phyloP scores from a whole-genome alignment of 306 rosid genomes.

The Dicorynia guianensis region DNA sequence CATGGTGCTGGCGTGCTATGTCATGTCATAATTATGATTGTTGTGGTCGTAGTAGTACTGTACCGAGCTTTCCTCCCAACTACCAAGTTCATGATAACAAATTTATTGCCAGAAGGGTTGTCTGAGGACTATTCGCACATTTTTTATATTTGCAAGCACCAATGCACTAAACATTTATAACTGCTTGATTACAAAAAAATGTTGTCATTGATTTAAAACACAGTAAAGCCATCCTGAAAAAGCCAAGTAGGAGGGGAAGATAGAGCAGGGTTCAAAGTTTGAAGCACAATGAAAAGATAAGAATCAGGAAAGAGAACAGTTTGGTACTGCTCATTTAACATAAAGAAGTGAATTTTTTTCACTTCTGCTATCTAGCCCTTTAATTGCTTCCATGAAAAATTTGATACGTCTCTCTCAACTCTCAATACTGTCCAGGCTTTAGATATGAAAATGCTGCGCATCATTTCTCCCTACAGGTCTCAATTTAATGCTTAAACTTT shows the following conservation, averaged over 20 bases:
- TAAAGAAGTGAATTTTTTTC: not conserved
- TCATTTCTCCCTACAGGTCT: conserved; percentile 27
- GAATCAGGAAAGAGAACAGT: conserved; percentile 31
- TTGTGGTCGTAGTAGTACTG: conserved; percentile 39
- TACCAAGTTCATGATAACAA: conserved; percentile 15
- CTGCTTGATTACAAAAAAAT: conserved; percentile 9
- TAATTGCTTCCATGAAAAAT: conserved; percentile 22
- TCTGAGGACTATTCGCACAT: not conserved
- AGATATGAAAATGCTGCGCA: conserved; percentile 35
- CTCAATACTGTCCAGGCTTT: conserved; percentile 43
- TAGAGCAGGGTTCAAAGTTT: conserved; percentile 18
- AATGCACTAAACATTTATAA: not conserved
- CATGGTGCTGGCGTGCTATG: conserved; percentile 48
- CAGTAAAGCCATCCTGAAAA: conserved; percentile 12
- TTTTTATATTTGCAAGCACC: not conserved
- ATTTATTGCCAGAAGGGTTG: conserved; percentile 35
- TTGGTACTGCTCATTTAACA: conserved; percentile 35
- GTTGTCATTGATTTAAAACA: not conserved
- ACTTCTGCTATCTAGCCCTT: not conserved
- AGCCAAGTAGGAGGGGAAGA: conserved; percentile 3
- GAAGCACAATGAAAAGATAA: not conserved
- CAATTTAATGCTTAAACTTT: conserved; percentile 28
- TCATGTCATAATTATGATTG: conserved; percentile 55
- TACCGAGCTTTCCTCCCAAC: not conserved
- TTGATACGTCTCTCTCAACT: conserved; percentile 42